Conservation (phyloP, 768 basidiomycete species). For the Lactarius akahatsu region DNA sequence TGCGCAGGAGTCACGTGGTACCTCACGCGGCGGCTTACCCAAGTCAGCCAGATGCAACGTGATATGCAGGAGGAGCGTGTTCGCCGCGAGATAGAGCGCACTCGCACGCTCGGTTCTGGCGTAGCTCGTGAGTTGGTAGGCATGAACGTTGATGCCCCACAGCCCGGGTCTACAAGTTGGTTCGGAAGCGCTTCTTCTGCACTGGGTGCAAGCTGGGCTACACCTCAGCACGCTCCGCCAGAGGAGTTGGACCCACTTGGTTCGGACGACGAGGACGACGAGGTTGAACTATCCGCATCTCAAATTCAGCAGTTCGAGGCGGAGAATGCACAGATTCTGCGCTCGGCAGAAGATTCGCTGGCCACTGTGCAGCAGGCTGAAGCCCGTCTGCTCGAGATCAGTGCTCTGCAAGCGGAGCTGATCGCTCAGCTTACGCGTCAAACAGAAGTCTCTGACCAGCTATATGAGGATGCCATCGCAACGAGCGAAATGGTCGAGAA, state of each 20-base stretch:
- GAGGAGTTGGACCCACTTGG: slow-evolving; percentile 46
- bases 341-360: slow-evolving; percentile 80
- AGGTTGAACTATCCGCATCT: slow-evolving; percentile 77
- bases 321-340: slow-evolving; percentile 86
- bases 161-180: slow-evolving; percentile 52
- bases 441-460: slow-evolving; percentile 87
- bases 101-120: slow-evolving; percentile 78
- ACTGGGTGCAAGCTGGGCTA: slow-evolving; percentile 46
- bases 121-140: slow-evolving; percentile 62
- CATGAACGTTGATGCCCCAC: slow-evolving; percentile 40
- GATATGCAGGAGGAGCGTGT: slow-evolving; percentile 94
- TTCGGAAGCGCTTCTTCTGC: slow-evolving; percentile 45
- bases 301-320: slow-evolving; percentile 92
- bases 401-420: slow-evolving; percentile 88
- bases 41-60: slow-evolving; percentile 74
- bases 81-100: slow-evolving; percentile 81
- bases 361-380: slow-evolving; percentile 92
- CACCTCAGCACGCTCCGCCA: slow-evolving; percentile 38
- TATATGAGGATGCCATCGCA: slow-evolving; percentile 92
- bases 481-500: slow-evolving; percentile 83
- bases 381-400: slow-evolving; percentile 88
- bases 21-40: slow-evolving; percentile 76
- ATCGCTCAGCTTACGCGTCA: slow-evolving; percentile 85
- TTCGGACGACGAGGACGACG: slow-evolving; percentile 66
- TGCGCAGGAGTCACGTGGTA: slow-evolving; percentile 92